Conservation (phyloP, 2,329 filamentous ascomycete species). For the Fonsecaea nubica region DNA sequence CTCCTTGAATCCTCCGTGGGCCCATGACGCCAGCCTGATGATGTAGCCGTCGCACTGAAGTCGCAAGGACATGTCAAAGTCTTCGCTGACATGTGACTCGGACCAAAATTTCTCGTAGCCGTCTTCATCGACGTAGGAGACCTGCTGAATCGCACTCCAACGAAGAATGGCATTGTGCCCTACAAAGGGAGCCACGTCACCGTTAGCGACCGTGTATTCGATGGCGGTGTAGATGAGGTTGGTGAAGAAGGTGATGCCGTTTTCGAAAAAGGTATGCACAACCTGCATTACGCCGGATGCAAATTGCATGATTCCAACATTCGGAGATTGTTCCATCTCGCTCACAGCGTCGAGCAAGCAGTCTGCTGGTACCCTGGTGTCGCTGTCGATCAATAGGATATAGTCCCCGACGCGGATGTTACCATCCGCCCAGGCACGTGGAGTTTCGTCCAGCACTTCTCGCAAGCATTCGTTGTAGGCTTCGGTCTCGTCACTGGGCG, state of each 20-base stretch:
- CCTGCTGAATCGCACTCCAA: slow-evolving; percentile 69
- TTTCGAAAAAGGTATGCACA: slow-evolving; percentile 74
- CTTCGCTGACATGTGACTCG: slow-evolving; percentile 76
- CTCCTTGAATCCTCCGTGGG: slow-evolving; percentile 74
- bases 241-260: slow-evolving; percentile 79
- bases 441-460: slow-evolving; percentile 61
- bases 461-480: slow-evolving; percentile 43
- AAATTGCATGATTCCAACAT: slow-evolving; percentile 75
- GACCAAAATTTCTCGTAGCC: slow-evolving; percentile 71
- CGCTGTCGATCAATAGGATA: slow-evolving; percentile 73
- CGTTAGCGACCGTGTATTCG: slow-evolving; percentile 71
- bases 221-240: slow-evolving; percentile 79
- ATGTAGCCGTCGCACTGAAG: slow-evolving; percentile 72
- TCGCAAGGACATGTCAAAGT: slow-evolving; percentile 77
- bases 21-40: slow-evolving; percentile 72
- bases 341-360: slow-evolving; percentile 74
- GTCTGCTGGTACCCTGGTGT: slow-evolving; percentile 71
- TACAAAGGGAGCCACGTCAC: slow-evolving; percentile 76
- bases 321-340: slow-evolving; percentile 75
- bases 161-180: slow-evolving; percentile 78
- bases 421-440: slow-evolving; percentile 74
- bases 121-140: slow-evolving; percentile 57
- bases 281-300: slow-evolving; percentile 80
- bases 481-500: slow-evolving; percentile 57
- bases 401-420: slow-evolving; percentile 86